Base-by-base conservation (phyloP, 768 basidiomycete genomes). In the Amanita phalloides region DNA sequence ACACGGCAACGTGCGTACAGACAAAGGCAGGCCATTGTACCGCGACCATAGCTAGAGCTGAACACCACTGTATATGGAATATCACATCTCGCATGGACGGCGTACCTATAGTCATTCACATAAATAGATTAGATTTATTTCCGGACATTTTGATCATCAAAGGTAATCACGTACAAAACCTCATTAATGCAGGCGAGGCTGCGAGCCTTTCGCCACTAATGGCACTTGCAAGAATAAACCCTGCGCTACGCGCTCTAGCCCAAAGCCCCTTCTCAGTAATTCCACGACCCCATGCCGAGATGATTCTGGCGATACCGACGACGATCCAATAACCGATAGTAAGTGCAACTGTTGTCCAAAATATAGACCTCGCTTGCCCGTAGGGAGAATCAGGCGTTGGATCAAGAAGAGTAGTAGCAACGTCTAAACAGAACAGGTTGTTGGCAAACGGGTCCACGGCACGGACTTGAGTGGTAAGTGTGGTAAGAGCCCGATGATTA, bases 11-110 rank as follows among this genome's bases (percentile, higher is more conserved):
- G 42, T n/a, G 76, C 86, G 57, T 59, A 93, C 93, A 98, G 54
- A 86, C 77, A 65, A 94, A 97, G 13, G 74, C 72, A 0, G 96
- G 95, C 95, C 95, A 99, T 63, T 90, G 77, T 20, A 98, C 91
- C 32, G 95, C 90, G 49, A 98, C 82, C 88, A 96, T 94, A 30
- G 82, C 82, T 11, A 99, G 71, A 30, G 84, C 78, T 37, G 90
- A 78, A 64, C 86, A 90, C 86, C 89, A 97, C 58, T 96, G 93
- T 0, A 93, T 88, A 60, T 94, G 91, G 65, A 91, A 87, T 46
- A 97, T 77, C 47, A 99, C 77, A 65, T 99, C 96, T 49, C 93
- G 75, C 68, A 94, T 69, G 5, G 91, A 90, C 2, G 96, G 95
- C 0, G 96, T 95, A 58, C 86, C 92, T 93, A 55, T 53, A 26